A percentile compares a stretch with the other conserved stretches of the same genome.
Conservation (phyloP, 2,329 filamentous ascomycete species). For the Arachnomyces sp. region DNA sequence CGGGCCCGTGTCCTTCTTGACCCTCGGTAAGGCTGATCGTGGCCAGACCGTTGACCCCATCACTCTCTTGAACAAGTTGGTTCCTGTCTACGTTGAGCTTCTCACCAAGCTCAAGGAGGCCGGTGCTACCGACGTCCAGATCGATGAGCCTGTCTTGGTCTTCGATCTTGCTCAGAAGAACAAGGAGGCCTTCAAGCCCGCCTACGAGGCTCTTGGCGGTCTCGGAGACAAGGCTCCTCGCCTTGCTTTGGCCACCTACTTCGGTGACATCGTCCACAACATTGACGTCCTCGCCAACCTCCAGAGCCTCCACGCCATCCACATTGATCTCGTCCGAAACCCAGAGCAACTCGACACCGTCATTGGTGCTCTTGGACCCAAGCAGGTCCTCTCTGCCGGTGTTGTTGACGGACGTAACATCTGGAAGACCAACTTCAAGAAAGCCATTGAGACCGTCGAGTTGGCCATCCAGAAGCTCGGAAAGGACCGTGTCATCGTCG, state of each 20-base stretch:
- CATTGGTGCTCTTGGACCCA: conserved; percentile 69
- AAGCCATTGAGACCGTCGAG: conserved; percentile 84
- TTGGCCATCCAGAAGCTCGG: conserved; percentile 88
- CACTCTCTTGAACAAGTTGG: conserved; percentile 81
- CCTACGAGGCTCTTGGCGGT: conserved; percentile 73
- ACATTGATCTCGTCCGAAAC: conserved; percentile 95
- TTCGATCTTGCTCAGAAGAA: conserved; percentile 83
- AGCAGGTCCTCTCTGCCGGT: conserved; percentile 87
- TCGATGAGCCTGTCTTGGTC: conserved; percentile 95
- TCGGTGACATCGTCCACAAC: conserved; percentile 99
- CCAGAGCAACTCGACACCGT: conserved; percentile 93
- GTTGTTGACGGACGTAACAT: conserved; percentile 99
- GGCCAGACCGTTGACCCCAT: conserved; percentile 88
- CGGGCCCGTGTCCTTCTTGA: conserved; percentile 94
- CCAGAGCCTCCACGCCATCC: conserved; percentile 68
- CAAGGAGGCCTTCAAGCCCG: conserved; percentile 96
- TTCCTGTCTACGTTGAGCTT: conserved; percentile 91
- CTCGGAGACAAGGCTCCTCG: conserved; percentile 76
- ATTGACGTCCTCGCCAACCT: conserved; percentile 74
- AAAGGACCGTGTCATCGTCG: conserved; percentile 93
- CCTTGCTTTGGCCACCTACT: conserved; percentile 91
- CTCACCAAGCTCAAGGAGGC: conserved; percentile 89
- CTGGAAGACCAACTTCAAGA: conserved; percentile 99
- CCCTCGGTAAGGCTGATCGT: conserved; percentile 97
- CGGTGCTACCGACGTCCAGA: conserved; percentile 93